Base-by-base conservation (phyloP, 176 grass and related monocot species). In the Eragrostis nindensis region DNA sequence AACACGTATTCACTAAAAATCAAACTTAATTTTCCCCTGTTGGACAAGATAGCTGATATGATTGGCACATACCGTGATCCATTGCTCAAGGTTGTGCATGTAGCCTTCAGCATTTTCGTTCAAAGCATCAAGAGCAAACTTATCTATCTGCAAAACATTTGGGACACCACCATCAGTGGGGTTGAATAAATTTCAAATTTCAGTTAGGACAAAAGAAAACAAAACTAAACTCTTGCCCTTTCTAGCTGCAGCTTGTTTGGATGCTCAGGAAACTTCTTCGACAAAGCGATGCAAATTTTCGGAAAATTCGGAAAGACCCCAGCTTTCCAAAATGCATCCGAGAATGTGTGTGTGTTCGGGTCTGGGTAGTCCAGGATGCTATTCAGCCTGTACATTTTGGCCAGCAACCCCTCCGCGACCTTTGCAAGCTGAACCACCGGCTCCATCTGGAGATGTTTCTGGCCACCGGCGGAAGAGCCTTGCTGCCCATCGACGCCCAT, bases 261-360 rank as follows among this genome's bases (percentile, higher is more conserved):
- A 83, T 99, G 92, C 83, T 99, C 96, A 8, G 96, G 92, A 47
- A 99, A 95, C 69, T 99, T 99, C 86, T 95, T 99, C 4, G 96
- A 99, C 59, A 99, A 53, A 16, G 92, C 81, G 27, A 84, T 71
- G 54, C 96, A 99, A 19, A 99, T 86, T 82, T 93, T 95, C 1
- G 96, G 96, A 45, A 95, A 90, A 79, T 99, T 99, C 0, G 96
- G 96, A 54, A 99, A 82, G 43, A 99, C 90, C 8, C 90, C 92
- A 61, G 90, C 86, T 84, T 99, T 93, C 96, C 96, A 99, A 50
- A 99, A 99, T 40, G 89, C 56, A 53, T 99, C 92, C 0, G 96
- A 91, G 85, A 91, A 95, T 0, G 90, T 82, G 79, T 98, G 92
- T 0, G 90, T 76, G 66, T 68, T 87, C 36, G 82, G 82, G 82